A percentile compares a stretch with the other conserved stretches of the same genome.
Conservation (phyloP, 495 filamentous ascomycete genomes). For the Penicillium psychrofluorescens region DNA sequence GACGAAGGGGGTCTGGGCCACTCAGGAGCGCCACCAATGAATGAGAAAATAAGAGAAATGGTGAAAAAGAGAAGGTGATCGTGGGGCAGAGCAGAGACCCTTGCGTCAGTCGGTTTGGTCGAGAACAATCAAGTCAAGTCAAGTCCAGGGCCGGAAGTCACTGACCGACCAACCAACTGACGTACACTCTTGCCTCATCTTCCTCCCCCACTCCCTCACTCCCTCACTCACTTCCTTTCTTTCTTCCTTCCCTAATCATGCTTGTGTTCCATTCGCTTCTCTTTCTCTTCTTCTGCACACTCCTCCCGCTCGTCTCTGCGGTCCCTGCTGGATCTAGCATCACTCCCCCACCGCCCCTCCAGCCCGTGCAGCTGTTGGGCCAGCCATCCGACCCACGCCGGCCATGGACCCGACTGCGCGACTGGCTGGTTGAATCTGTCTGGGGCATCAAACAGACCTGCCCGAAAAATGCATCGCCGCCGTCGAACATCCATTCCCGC, state of each 20-base stretch:
- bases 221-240: constrained; percentile 1
- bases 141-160: too few species aligned
- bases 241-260: constrained; percentile 4
- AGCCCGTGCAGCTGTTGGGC: constrained; percentile 24
- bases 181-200: neutral
- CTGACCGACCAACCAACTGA: too few species aligned
- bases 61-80: neutral
- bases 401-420: constrained; percentile 51
- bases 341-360: constrained; percentile 28
- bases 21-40: too few species aligned
- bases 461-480: constrained; percentile 21
- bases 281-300: constrained; percentile 21
- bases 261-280: constrained; percentile 6
- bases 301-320: constrained; percentile 18
- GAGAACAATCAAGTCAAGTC: too few species aligned
- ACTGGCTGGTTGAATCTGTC: constrained; percentile 55
- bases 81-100: neutral
- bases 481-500: constrained; percentile 47
- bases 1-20: too few species aligned
- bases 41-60: neutral
- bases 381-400: constrained; percentile 25
- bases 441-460: constrained; percentile 44
- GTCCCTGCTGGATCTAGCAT: constrained; percentile 40
- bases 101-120: too few species aligned
- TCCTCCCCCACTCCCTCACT: neutral